phyloP scores from a whole-genome alignment of 208 protist species.

The Novymonas esmeraldas region DNA sequence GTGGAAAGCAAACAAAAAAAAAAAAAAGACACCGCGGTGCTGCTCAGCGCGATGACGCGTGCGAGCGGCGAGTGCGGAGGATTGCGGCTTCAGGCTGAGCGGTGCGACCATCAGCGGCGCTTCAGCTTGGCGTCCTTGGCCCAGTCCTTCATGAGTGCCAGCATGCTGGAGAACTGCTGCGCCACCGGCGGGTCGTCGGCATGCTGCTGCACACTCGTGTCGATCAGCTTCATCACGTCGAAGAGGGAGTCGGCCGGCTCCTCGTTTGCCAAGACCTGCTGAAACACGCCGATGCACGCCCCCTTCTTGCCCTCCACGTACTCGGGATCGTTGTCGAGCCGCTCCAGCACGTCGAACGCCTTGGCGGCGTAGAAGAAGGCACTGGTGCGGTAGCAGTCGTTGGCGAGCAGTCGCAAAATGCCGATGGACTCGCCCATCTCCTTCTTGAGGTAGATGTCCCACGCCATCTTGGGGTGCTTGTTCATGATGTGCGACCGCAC shows the following conservation, averaged over 20 bases:
- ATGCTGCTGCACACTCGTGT: conserved; percentile 83
- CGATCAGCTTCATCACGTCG: conserved; percentile 94
- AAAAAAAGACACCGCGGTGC: too few relatives aligned
- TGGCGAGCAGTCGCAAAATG: conserved; percentile 97
- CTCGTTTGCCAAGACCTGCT: conserved; percentile 94
- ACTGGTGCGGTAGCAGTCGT: conserved; percentile 97
- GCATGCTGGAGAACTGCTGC: conserved; percentile 87
- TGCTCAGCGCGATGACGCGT: too few relatives aligned
- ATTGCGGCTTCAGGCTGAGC: too few relatives aligned
- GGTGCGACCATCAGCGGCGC: conserved; percentile 35
- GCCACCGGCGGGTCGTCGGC: conserved; percentile 48
- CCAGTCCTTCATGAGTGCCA: conserved; percentile 94
- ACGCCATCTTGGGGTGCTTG: conserved; percentile 93
- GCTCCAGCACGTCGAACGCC: conserved; percentile 97
- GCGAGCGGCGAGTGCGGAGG: neutral
- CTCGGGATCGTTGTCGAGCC: conserved; percentile 94
- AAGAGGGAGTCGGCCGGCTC: conserved; percentile 85
- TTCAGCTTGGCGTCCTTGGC: conserved; percentile 90
- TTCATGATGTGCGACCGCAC: conserved; percentile 96
- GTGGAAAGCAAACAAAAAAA: too few relatives aligned
- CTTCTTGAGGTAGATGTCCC: conserved; percentile 98
- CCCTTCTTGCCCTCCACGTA: conserved; percentile 97
- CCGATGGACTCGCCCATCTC: conserved; percentile 95
- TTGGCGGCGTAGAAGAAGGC: conserved; percentile 97
- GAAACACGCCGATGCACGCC: conserved; percentile 96